These are phyloP conservation scores for Oenanthe sinensis DNA, from an alignment of 129 eudicot genomes.

Conservation along the genomic window DNA sequence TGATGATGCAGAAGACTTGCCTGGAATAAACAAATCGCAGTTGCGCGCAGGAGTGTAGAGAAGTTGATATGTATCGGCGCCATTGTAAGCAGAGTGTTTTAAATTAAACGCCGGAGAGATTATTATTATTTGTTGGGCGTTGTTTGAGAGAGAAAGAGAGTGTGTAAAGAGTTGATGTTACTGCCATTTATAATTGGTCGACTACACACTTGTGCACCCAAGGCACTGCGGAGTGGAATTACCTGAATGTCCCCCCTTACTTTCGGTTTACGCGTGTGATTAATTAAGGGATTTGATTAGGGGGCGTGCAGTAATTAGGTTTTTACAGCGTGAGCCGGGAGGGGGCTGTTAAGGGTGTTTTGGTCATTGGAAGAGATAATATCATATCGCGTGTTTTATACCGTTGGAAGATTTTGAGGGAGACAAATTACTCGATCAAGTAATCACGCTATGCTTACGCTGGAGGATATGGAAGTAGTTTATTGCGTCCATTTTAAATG, in stretches of 20 bases:
- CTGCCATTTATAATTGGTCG: background rate
- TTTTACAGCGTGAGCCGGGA: background rate
- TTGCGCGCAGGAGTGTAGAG: conserved; percentile 3
- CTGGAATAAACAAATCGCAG: conserved; percentile 24
- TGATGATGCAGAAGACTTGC: conserved; percentile 6
- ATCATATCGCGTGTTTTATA: background rate
- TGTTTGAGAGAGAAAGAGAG: background rate
- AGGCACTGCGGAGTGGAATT: background rate
- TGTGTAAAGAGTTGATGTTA: background rate
- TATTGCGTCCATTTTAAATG: background rate
- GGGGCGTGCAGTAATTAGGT: background rate
- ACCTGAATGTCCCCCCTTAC: background rate
- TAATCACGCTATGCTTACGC: background rate
- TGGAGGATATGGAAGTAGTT: background rate
- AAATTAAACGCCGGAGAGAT: conserved; percentile 16
- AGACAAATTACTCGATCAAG: background rate
- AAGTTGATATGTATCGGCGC: background rate
- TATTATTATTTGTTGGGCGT: background rate
- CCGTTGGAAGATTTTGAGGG: background rate
- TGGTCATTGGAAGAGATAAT: background rate
- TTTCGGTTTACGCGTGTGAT: background rate
- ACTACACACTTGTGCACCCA: background rate
- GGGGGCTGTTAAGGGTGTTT: background rate
- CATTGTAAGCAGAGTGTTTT: background rate
- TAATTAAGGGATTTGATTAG: background rate